Percentiles rank a stretch among this genome's conserved stretches.
phyloP scores from a whole-genome alignment of 2,329 filamentous ascomycete species.

The Talaromyces atroroseus region DNA sequence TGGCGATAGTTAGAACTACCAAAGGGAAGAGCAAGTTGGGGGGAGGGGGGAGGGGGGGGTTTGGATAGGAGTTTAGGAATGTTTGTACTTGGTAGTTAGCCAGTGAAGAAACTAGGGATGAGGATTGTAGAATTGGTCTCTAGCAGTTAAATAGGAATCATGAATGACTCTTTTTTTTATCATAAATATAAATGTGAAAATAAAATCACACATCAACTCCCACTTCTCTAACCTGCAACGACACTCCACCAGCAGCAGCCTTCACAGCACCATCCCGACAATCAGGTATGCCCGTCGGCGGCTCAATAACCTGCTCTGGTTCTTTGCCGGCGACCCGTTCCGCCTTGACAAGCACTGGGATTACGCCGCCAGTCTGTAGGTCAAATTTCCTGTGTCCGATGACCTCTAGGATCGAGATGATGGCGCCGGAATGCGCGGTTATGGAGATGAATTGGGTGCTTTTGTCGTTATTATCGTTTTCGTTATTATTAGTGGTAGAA shows the following conservation, averaged over 20 bases:
- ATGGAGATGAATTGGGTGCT: slow-evolving; percentile 47
- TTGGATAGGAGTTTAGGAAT: too few relatives aligned
- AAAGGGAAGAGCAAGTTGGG: too few relatives aligned
- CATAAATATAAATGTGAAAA: neutral
- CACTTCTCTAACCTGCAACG: slow-evolving; percentile 6
- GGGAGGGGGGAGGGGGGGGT: too few relatives aligned
- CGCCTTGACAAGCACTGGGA: slow-evolving; percentile 47
- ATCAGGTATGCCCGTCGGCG: slow-evolving; percentile 20
- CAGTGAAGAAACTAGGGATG: too few relatives aligned
- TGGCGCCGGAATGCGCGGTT: slow-evolving; percentile 56
- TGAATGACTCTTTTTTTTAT: too few relatives aligned
- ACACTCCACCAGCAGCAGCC: neutral
- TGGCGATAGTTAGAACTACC: neutral
- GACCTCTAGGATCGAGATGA: slow-evolving; percentile 47
- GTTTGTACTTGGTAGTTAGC: too few relatives aligned
- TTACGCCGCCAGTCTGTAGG: slow-evolving; percentile 46
- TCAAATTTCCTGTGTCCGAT: slow-evolving; percentile 44
- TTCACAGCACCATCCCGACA: slow-evolving; percentile 17
- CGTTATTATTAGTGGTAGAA: neutral
- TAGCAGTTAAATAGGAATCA: too few relatives aligned
- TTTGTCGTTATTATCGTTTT: slow-evolving; percentile 27
- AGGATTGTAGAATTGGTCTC: too few relatives aligned
- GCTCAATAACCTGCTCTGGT: slow-evolving; percentile 20
- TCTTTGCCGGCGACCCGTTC: slow-evolving; percentile 22
- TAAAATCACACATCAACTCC: neutral